phyloP scores from a whole-genome alignment of 257 asterid genomes.

The Nicotiana obtusifolia region DNA sequence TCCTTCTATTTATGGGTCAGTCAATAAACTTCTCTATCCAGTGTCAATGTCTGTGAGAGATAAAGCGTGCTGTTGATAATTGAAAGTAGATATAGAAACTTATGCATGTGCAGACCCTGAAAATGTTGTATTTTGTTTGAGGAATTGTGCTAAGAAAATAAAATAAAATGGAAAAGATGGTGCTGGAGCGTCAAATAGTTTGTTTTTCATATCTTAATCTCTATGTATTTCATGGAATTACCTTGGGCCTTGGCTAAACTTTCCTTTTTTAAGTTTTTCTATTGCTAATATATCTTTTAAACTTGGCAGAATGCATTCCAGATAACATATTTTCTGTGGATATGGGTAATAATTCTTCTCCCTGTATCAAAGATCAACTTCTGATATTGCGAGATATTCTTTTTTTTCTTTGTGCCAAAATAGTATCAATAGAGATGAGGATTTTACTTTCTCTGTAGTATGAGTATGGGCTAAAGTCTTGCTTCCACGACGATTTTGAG shows the following conservation, averaged over 20 bases:
- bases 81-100: neutral
- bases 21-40: neutral
- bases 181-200: neutral
- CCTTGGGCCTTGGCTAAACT: neutral
- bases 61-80: neutral
- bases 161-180: neutral
- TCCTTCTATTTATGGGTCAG: neutral
- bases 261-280: neutral
- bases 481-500: slow-evolving; percentile 56
- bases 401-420: neutral
- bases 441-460: slow-evolving; percentile 49
- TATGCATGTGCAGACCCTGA: neutral
- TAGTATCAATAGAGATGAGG: neutral
- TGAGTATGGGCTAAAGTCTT: slow-evolving; percentile 49
- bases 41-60: neutral
- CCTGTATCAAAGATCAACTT: neutral
- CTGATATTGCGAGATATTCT: neutral
- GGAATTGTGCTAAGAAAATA: neutral
- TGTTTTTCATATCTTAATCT: neutral
- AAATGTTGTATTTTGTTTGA: neutral
- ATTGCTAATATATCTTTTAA: neutral
- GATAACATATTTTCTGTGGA: slow-evolving; percentile 78
- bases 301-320: slow-evolving; percentile 81
- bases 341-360: slow-evolving; percentile 54
- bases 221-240: neutral